Percentiles rank a stretch among this genome's conserved stretches.
phyloP scores from a whole-genome alignment of 2,329 filamentous ascomycete genomes.

The Sporothrix inflata region DNA sequence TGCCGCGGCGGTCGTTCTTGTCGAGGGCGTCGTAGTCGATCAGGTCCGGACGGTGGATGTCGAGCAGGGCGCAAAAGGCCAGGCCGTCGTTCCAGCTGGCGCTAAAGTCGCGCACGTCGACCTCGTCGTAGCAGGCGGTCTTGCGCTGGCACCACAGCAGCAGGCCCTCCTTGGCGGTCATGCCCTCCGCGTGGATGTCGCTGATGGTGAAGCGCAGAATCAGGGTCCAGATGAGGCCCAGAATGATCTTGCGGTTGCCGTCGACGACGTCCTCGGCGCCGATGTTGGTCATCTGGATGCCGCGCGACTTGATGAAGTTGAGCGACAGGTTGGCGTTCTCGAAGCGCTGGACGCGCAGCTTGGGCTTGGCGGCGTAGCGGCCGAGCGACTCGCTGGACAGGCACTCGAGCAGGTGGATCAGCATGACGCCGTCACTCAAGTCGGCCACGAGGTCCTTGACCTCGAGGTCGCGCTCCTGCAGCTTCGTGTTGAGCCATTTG shows the following conservation, averaged over 20 bases:
- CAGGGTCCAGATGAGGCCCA: conserved; percentile 96
- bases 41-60: conserved; percentile 94
- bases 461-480: conserved; percentile 74
- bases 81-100: conserved; percentile 96
- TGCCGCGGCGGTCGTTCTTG: conserved; percentile 90
- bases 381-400: conserved; percentile 93
- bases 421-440: conserved; percentile 88
- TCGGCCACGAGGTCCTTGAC: conserved; percentile 88
- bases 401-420: conserved; percentile 96
- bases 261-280: conserved; percentile 98
- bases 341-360: conserved; percentile 93
- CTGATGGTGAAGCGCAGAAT: conserved; percentile 98
- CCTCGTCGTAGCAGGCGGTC: conserved; percentile 96
- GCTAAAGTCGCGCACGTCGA: conserved; percentile 94
- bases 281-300: conserved; percentile 98
- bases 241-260: conserved; percentile 95
- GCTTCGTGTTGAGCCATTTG: conserved; percentile 99
- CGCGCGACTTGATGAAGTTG: conserved; percentile 79
- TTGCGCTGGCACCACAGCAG: conserved; percentile 97
- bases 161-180: conserved; percentile 95
- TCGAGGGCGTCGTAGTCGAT: conserved; percentile 96
- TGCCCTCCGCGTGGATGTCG: conserved; percentile 96
- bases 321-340: conserved; percentile 97
- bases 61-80: conserved; percentile 92
- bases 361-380: conserved; percentile 94